Evolutionary conservation across 331 rosid species (phyloP).

Genomic region (Cydonia oblonga): DNA sequence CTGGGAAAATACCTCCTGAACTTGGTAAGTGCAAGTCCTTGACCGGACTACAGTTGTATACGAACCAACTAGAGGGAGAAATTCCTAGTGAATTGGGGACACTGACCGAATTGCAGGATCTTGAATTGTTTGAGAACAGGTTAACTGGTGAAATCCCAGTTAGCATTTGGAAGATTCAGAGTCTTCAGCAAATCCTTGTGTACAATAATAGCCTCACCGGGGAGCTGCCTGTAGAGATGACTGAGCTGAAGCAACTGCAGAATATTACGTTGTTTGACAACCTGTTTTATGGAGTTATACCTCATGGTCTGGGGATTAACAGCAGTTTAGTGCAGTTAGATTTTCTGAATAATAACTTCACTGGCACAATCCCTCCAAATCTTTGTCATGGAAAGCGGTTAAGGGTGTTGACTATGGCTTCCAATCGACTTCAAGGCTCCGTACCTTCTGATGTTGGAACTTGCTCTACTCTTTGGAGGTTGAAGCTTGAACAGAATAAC

Average conservation of each 20-base stretch:
- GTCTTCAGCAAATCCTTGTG: constrained; percentile 42
- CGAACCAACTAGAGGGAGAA: constrained; percentile 56
- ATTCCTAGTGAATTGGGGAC: constrained; percentile 67
- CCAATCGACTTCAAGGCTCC: constrained; percentile 54
- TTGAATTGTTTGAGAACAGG: constrained; percentile 41
- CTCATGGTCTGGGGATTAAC: constrained; percentile 61
- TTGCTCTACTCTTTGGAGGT: constrained; percentile 54
- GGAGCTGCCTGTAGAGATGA: constrained; percentile 55
- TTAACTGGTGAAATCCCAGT: constrained; percentile 67
- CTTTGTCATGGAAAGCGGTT: constrained; percentile 59
- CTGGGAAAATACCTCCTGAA: constrained; percentile 62
- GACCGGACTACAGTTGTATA: constrained; percentile 29
- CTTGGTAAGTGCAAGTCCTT: constrained; percentile 56
- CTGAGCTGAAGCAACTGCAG: constrained; percentile 50
- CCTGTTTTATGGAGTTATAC: constrained; percentile 68
- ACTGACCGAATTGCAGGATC: constrained; percentile 30
- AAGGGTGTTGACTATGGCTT: constrained; percentile 31
- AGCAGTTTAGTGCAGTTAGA: constrained; percentile 55
- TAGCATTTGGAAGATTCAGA: constrained; percentile 70
- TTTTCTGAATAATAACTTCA: constrained; percentile 50
- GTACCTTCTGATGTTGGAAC: constrained; percentile 56
- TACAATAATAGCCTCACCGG: constrained; percentile 67
- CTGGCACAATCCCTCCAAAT: constrained; percentile 60
- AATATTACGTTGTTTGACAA: constrained; percentile 54
- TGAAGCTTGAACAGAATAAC: constrained; percentile 39